phyloP scores from a whole-genome alignment of 768 basidiomycete genomes.

The Cubamyces sp. region DNA sequence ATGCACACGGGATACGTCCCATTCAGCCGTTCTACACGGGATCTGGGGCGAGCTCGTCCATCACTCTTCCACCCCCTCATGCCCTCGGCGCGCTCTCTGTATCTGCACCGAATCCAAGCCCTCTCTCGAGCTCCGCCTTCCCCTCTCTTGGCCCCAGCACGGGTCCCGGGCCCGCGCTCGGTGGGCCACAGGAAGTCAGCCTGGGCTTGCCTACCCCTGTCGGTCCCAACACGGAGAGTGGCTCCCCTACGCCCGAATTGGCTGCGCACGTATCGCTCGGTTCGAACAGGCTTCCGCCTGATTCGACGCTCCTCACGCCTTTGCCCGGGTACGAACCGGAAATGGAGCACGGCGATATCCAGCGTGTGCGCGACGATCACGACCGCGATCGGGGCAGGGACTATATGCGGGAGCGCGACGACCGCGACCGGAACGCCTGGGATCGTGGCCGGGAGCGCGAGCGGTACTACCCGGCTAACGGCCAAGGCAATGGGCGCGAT shows the following conservation, averaged over 20 bases:
- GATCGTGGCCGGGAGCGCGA: conserved; percentile 20
- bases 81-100: conserved; percentile 22
- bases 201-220: conserved; percentile 3
- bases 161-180: neutral
- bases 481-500: conserved; percentile 13
- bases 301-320: conserved; percentile 70
- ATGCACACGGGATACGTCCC: conserved; percentile 14
- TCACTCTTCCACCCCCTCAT: conserved; percentile 23
- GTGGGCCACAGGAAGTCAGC: conserved; percentile 2
- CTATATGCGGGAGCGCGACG: conserved; percentile 1
- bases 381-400: conserved; percentile 11
- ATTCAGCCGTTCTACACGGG: conserved; percentile 17
- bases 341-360: conserved; percentile 23
- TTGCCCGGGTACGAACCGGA: conserved; percentile 58
- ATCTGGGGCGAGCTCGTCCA: conserved; percentile 8
- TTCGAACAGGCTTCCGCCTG: conserved; percentile 52
- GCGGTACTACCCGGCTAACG: conserved; percentile 14
- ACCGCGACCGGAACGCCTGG: conserved; percentile 1
- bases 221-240: conserved; percentile 5
- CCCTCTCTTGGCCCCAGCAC: conserved; percentile 15
- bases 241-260: conserved; percentile 22
- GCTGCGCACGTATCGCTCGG: conserved; percentile 47
- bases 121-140: conserved; percentile 17
- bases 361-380: conserved; percentile 12
- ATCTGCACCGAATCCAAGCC: conserved; percentile 22